Base-by-base conservation (phyloP, 106 monocot genomes). In the Triglochin maritima region DNA sequence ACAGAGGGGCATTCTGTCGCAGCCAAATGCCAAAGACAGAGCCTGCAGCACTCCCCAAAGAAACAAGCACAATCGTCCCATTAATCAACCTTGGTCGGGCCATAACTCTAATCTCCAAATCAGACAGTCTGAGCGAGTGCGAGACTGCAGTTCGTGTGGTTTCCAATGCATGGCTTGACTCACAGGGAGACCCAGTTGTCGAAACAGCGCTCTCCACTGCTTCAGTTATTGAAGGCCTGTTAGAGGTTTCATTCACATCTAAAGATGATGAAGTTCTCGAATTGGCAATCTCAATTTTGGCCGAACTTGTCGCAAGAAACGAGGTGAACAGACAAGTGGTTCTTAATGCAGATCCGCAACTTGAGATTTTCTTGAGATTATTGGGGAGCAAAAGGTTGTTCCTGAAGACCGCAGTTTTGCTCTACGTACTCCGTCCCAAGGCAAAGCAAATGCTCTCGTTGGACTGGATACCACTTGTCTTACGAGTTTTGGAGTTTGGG, bases 381-480 rank as follows among this genome's bases (percentile, higher is more conserved):
- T 68, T 87, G 16, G 70, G 71, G 17, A 83, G 46, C 42, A 58
- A 76, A 2, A 72, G 51, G 47, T 72, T 88, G 17, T 92, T 81
- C 72, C 55, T 88, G 29, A 92, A 92, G 69, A 83, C 74, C 11
- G 82, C 79, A 10, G 76, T 83, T 41, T 70, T 83, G 48, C 81
- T 84, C 29, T 83, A 83, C 67, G 17, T 92, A 52, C 60, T 92
- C 41, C 78, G 79, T 67, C 92, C 92, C 14, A 87, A 83, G 67
- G 84, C 92, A 5, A 87, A 92, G 56, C 87, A 92, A 59, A 82
- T 92, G 87, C 68, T 87, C 13, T 85, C 84, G 5, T 29, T 74
- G 50, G 87, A 87, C 43, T 92, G 92, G 92, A 74, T 92, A 48
- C 81, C 87, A 47, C 47, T 87, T 14, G 74, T 81, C 3, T 29